Conservation (phyloP, 257 asterid species). For the Plantago ovata region DNA sequence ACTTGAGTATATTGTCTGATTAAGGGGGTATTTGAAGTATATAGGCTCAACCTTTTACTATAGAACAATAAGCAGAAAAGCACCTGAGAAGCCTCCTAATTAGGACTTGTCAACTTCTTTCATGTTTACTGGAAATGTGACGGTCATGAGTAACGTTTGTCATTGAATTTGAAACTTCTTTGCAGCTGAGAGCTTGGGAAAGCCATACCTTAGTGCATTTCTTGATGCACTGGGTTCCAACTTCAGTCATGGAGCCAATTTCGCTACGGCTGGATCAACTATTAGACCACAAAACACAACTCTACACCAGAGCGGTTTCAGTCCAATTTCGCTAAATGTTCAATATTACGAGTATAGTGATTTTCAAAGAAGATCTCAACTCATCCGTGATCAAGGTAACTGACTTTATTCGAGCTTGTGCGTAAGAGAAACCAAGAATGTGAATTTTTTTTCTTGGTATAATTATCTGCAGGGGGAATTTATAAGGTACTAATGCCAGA, state of each 20-base stretch:
- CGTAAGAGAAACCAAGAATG: neutral
- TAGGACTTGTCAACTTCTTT: no score
- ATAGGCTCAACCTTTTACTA: no score
- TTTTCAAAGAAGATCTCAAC: constrained; percentile 58
- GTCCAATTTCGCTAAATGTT: constrained; percentile 75
- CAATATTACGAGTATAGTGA: constrained; percentile 55
- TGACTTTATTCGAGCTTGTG: no score
- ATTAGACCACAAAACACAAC: constrained; percentile 80
- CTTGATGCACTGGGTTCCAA: constrained; percentile 86
- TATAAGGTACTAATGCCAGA: constrained; percentile 50
- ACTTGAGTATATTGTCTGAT: no score
- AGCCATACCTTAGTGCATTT: constrained; percentile 70
- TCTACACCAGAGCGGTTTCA: constrained; percentile 68
- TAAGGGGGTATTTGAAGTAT: no score
- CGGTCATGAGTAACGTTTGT: neutral
- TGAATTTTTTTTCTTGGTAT: neutral
- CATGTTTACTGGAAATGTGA: neutral
- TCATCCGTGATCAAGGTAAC: constrained; percentile 46
- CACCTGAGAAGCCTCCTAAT: no score
- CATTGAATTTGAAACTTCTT: neutral
- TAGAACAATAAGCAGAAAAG: neutral
- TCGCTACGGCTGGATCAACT: constrained; percentile 92
- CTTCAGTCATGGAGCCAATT: constrained; percentile 84
- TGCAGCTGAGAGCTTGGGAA: constrained; percentile 63
- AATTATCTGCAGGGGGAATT: constrained; percentile 39